Evolutionary conservation across 1,139 yeast species (phyloP).

Genomic region (Debaryomyces subglobosus): DNA sequence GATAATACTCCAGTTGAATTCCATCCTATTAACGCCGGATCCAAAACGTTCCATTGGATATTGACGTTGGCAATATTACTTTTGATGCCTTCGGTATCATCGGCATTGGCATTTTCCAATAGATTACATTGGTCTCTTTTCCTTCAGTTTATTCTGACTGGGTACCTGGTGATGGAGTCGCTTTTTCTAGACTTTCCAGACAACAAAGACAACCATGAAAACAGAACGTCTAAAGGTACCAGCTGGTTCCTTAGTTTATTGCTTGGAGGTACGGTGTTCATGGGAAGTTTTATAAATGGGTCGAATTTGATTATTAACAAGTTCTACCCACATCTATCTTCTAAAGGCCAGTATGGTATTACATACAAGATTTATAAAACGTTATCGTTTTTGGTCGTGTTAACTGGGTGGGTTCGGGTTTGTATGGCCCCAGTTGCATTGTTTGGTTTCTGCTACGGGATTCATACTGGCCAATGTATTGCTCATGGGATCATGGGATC

Average conservation of each 20-base stretch:
- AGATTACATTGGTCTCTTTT: constrained; percentile 47
- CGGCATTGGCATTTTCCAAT: constrained; percentile 59
- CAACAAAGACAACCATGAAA: constrained; percentile 60
- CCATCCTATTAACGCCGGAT: constrained; percentile 51
- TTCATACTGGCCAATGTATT: constrained; percentile 85
- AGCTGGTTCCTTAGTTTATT: constrained; percentile 59
- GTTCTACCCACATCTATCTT: constrained; percentile 36
- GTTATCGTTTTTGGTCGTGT: constrained; percentile 46
- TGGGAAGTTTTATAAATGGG: constrained; percentile 60
- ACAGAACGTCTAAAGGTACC: constrained; percentile 66
- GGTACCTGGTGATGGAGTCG: constrained; percentile 58
- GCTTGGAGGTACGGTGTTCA: constrained; percentile 48
- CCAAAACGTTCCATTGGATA: constrained; percentile 69
- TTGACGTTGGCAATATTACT: constrained; percentile 48
- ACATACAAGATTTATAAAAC: constrained; percentile 42
- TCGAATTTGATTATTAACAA: constrained; percentile 46
- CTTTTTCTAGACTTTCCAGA: constrained; percentile 64
- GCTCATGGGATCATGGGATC: constrained; percentile 98
- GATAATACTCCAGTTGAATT: constrained; percentile 38
- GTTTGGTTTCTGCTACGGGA: constrained; percentile 75
- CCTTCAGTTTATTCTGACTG: constrained; percentile 50
- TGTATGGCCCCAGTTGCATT: constrained; percentile 83
- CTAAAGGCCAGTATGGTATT: constrained; percentile 18
- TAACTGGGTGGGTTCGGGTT: constrained; percentile 70
- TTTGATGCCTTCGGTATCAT: constrained; percentile 56